Evolutionary conservation across 2,329 filamentous ascomycete species (phyloP), one percentile per base, ranked within the genome.

Genomic region (Aspergillus sp.): DNA sequence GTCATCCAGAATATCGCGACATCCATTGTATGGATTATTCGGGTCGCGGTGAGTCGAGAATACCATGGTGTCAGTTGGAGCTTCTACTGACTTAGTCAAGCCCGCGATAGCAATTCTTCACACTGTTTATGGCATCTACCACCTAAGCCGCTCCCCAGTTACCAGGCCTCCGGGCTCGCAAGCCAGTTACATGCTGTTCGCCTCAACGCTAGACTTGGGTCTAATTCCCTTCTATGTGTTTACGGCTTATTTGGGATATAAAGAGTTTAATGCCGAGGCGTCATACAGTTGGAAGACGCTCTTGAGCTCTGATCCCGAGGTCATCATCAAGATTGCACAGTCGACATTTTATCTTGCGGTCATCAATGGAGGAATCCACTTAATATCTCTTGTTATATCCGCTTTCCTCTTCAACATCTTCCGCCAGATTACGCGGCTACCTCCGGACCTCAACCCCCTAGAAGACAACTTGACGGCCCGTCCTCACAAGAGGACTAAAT

Each of bases 391-490:
- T 1, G 74, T 80, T 17, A 78, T 96, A 37, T 90, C 90, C 5
- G 71, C 90, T 33, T 97, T 89, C 76, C 80, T 98, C 24, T 86
- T 86, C 15, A 72, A 90, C 52, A 84, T 89, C 65, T 98, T 97
- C 84, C 85, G 88, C 41, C 89, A 90, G 69, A 97, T 98, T 67
- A 82, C 87, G 5, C 80, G 82, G 19, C 83, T 97, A 72, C 93
- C 93, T 6, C 93, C 93, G 0, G 93, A 98, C 69, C 91, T 96
- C 90, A 98, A 98, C 71, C 93, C 93, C 2, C 81, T 98, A 14
- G 93, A 97, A 71, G 86, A 90, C 64, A 88, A 93, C 67, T 78
- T 96, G 57, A 97, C 92, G 1, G 87, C 90, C 57, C 80, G 76
- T 69, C 73, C 64, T 74, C 91, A 96, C 76, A 93, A 92, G 79